Conservation (phyloP, 2,329 filamentous ascomycete genomes). For the Aureobasidium musti region DNA sequence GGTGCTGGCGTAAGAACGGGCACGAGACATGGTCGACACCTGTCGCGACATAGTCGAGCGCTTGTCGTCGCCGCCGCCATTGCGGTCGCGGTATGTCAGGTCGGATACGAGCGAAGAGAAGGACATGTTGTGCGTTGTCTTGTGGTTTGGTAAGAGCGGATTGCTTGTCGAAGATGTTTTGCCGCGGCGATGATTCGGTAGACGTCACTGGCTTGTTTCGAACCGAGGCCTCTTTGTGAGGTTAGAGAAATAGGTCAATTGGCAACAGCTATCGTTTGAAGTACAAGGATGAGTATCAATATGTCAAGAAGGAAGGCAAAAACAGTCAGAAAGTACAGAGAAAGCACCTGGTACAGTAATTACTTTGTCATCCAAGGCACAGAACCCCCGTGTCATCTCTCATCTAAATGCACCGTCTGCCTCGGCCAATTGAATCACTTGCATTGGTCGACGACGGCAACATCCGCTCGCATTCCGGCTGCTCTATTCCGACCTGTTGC, state of each 20-base stretch:
- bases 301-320: background rate
- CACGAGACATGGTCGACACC: slow-evolving; percentile 46
- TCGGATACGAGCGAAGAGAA: slow-evolving; percentile 57
- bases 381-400: slow-evolving; percentile 6
- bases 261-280: background rate
- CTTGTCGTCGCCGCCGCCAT: slow-evolving; percentile 46
- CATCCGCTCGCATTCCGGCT: background rate
- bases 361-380: slow-evolving; percentile 13
- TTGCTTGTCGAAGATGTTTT: slow-evolving; percentile 14
- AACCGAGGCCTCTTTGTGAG: background rate
- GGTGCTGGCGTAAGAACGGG: slow-evolving; percentile 54
- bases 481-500: background rate
- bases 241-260: background rate
- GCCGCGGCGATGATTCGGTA: slow-evolving; percentile 19
- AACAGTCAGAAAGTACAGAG: background rate
- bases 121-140: slow-evolving; percentile 45
- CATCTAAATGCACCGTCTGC: slow-evolving; percentile 16
- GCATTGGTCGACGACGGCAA: slow-evolving; percentile 10
- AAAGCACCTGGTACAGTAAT: background rate
- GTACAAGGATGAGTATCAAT: background rate
- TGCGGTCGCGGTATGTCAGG: slow-evolving; percentile 51
- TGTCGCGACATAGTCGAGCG: slow-evolving; percentile 40
- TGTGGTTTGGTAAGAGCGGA: background rate
- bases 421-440: slow-evolving; percentile 22
- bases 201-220: background rate